Conservation (phyloP, 108 stramenopile genomes). For the Fragilariopsis cylindrus region DNA sequence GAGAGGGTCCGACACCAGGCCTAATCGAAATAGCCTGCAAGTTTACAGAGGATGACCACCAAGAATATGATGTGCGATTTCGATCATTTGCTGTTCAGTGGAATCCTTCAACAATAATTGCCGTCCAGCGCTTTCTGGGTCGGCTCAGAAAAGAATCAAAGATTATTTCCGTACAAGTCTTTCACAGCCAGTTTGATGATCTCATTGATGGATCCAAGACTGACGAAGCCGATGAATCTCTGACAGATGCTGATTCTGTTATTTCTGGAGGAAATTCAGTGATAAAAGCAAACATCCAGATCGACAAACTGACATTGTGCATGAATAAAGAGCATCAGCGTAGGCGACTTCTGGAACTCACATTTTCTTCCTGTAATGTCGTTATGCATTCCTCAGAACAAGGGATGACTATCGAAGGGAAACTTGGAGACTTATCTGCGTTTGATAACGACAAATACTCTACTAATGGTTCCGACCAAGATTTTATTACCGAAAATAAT, state of each 20-base stretch:
- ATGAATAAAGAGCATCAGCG: constrained; percentile 80
- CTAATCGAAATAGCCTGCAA: constrained; percentile 22
- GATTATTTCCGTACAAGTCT: constrained; percentile 20
- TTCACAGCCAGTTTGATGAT: constrained; percentile 22
- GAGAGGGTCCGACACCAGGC: constrained; percentile 2
- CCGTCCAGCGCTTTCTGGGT: constrained; percentile 71
- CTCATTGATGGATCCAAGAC: background rate
- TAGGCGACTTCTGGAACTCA: constrained; percentile 50
- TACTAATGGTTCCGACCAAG: background rate
- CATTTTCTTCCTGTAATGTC: constrained; percentile 18
- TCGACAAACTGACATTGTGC: constrained; percentile 37
- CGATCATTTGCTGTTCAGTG: constrained; percentile 51
- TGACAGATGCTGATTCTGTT: background rate
- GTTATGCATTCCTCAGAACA: constrained; percentile 17
- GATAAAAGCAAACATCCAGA: constrained; percentile 4
- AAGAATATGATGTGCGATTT: constrained; percentile 20
- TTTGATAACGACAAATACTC: constrained; percentile 48
- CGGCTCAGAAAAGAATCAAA: constrained; percentile 56
- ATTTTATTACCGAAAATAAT: constrained; percentile 36
- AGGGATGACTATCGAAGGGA: constrained; percentile 32
- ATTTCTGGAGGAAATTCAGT: constrained; percentile 5
- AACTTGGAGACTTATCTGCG: constrained; percentile 43
- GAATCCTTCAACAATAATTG: constrained; percentile 81
- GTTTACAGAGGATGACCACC: background rate
- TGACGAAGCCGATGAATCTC: constrained; percentile 6